Base-by-base conservation (phyloP, 2,329 filamentous ascomycete genomes). In the Pseudofabraea citricarpa region DNA sequence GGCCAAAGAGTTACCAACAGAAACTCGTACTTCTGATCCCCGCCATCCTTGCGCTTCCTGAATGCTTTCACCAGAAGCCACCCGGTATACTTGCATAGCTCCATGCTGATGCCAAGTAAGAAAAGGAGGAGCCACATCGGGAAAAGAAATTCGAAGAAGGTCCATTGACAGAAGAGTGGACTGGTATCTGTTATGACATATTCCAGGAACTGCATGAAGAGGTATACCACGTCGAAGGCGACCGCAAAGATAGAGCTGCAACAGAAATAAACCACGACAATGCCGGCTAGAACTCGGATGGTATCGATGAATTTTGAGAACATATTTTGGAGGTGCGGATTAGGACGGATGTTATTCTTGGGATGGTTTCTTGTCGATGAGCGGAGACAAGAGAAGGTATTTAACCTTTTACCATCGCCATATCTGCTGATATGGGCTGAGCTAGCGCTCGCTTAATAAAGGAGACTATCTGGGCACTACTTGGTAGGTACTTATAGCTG, bases 261-360 rank as follows among this genome's bases (percentile, higher is more conserved):
- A 15, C 23, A 44, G 24, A 44, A 22, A 26, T 44, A 44, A 38
- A 44, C 15, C 23, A 3, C 35, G 40, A 44, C 24, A 40, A 44
- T 39, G 35, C 35, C 31, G 26, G 40, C 15, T 39, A 36, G 41
- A 44, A 39, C 22, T 39, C 16, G 35, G 23, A 44, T 32, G 41
- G 35, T 39, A 15, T n/a, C 35, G 35, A 44, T 44, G 41, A 44
- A 35, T 39, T 44, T 44, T 38, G 26, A 44, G 41, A 36, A 39
- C 41, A 39, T 44, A 29, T 44, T 44, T 19, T n/a, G 41, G 41
- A 32, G 35, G 35, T 39, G 41, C 36, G 35, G 41, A 39, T 44
- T 15, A 27, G 36, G 24, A 27, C 6, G 24, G 41, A 36, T 44
- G 23, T 44, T 15, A 32, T 40, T 37, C 21, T 31, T 26, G 41